Conservation (phyloP, 2,329 filamentous ascomycete species). For the Biscogniauxia mediterranea region DNA sequence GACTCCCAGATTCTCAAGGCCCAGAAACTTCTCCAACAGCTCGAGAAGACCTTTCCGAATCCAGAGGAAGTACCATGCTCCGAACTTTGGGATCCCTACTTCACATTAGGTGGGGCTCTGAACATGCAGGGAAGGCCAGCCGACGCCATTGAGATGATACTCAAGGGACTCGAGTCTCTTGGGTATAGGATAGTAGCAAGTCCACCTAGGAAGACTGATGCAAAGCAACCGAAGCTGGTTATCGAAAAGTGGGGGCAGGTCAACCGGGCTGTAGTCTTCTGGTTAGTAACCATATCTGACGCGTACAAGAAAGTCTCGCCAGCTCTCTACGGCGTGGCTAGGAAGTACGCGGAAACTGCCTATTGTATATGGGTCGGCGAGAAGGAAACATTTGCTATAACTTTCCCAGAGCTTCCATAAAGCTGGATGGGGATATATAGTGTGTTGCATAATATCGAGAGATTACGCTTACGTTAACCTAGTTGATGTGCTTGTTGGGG, state of each 20-base stretch:
- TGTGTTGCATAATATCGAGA: no score
- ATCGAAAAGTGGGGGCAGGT: slow-evolving; percentile 25
- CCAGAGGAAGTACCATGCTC: slow-evolving; percentile 8
- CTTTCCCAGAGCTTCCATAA: slow-evolving; percentile 16
- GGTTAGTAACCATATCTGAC: slow-evolving; percentile 5
- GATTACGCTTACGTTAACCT: no score
- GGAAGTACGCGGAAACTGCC: slow-evolving; percentile 17
- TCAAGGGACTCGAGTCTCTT: slow-evolving; percentile 27
- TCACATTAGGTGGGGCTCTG: slow-evolving; percentile 14
- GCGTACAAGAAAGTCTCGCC: slow-evolving; percentile 23
- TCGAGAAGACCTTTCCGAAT: slow-evolving; percentile 25
- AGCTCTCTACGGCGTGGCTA: slow-evolving; percentile 18
- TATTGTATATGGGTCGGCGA: slow-evolving; percentile 31
- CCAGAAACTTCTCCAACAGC: slow-evolving; percentile 14
- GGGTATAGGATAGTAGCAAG: slow-evolving; percentile 25
- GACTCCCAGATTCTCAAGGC: slow-evolving; percentile 4
- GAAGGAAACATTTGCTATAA: slow-evolving; percentile 12
- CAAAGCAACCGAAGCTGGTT: slow-evolving; percentile 11
- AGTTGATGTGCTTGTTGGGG: no score
- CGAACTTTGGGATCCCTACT: slow-evolving; percentile 23
- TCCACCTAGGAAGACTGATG: slow-evolving; percentile 1
- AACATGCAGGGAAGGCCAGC: not conserved
- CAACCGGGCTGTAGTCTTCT: slow-evolving; percentile 13
- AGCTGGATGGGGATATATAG: no score
- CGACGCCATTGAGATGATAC: slow-evolving; percentile 16